Conservation (phyloP, 2,329 filamentous ascomycete genomes). For the Ascochyta lentis region DNA sequence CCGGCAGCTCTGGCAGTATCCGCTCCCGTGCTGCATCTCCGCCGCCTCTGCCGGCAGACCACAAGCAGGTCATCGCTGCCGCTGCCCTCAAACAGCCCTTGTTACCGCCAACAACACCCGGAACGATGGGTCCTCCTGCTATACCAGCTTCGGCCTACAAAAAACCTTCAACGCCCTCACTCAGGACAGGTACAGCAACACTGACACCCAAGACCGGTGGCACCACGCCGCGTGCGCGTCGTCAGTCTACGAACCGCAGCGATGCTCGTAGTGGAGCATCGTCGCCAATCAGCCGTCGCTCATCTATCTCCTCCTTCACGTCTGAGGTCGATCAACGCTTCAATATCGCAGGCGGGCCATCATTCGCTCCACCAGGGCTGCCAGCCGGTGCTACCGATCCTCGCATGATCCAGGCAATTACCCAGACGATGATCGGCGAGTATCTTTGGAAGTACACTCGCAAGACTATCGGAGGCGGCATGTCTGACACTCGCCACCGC, state of each 20-base stretch:
- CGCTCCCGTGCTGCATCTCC: conserved; percentile 59
- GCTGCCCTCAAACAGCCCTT: conserved; percentile 63
- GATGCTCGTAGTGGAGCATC: conserved; percentile 54
- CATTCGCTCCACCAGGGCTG: conserved; percentile 63
- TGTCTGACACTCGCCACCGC: conserved; percentile 88
- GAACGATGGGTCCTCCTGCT: conserved; percentile 81
- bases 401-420: conserved; percentile 98
- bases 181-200: conserved; percentile 52
- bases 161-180: conserved; percentile 50
- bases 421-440: conserved; percentile 99
- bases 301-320: conserved; percentile 92
- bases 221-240: conserved; percentile 62
- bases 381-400: conserved; percentile 78
- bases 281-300: conserved; percentile 68
- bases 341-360: conserved; percentile 64
- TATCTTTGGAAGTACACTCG: conserved; percentile 99
- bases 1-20: conserved; percentile 75
- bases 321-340: conserved; percentile 94
- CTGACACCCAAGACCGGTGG: conserved; percentile 56
- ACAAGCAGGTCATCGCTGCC: conserved; percentile 83
- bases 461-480: conserved; percentile 85
- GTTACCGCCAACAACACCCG: conserved; percentile 44
- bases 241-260: conserved; percentile 51
- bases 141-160: conserved; percentile 79
- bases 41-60: conserved; percentile 81